These are phyloP conservation scores for Rhizopogon roseolus DNA, from an alignment of 768 basidiomycete species.

Conservation along the genomic window DNA sequence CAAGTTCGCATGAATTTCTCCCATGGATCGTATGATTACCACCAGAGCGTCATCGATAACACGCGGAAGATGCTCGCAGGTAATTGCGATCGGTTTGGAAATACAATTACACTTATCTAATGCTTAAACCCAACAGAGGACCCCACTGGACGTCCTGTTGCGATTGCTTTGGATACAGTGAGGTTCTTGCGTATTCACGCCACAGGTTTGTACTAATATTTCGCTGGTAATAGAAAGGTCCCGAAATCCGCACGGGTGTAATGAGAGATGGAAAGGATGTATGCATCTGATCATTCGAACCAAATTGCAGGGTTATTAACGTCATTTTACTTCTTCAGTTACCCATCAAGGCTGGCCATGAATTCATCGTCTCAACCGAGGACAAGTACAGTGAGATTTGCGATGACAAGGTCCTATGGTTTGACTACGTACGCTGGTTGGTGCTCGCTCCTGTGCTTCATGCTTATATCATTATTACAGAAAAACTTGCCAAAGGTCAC, in stretches of 20 bases:
- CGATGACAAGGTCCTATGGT: conserved; percentile 80
- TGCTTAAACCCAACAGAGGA: conserved; percentile 38
- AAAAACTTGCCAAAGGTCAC: conserved; percentile 93
- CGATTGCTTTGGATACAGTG: conserved; percentile 96
- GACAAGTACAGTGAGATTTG: conserved; percentile 71
- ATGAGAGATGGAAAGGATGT: conserved; percentile 87
- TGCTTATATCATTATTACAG: conserved; percentile 33
- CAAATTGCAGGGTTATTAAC: conserved; percentile 2
- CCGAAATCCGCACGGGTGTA: conserved; percentile 96
- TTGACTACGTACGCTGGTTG: conserved; percentile 79
- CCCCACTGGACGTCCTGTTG: conserved; percentile 82
- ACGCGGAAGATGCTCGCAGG: conserved; percentile 80
- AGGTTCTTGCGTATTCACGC: conserved; percentile 19
- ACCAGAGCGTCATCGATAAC: conserved; percentile 99
- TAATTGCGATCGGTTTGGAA: conserved; percentile 28
- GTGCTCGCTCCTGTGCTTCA: background rate
- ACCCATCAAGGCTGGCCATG: conserved; percentile 85
- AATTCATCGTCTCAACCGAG: conserved; percentile 88
- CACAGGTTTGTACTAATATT: background rate
- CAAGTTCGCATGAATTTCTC: conserved; percentile 99
- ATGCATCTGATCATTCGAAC: conserved; percentile 27
- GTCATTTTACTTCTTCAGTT: conserved; percentile 39
- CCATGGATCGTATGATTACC: conserved; percentile 97
- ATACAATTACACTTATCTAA: conserved; percentile 3
- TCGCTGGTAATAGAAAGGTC: conserved; percentile 74